Evolutionary conservation across 768 basidiomycete genomes (phyloP).

Genomic region (Pulveroboletus sp.): DNA sequence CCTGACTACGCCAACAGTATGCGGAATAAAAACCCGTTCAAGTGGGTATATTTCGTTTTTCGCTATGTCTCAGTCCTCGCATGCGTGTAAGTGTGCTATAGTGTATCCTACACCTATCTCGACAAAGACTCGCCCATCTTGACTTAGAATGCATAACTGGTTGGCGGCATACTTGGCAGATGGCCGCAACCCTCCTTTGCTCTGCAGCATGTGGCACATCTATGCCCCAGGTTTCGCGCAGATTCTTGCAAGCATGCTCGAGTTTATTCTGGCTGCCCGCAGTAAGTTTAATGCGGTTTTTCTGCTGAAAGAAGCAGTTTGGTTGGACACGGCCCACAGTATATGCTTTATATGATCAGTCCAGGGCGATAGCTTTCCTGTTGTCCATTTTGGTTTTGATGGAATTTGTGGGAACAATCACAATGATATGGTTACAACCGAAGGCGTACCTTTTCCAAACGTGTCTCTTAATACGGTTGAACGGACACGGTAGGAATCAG

Average conservation of each 20-base stretch:
- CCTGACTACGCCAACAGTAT: conserved; percentile 16
- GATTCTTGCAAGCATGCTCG: conserved; percentile 9
- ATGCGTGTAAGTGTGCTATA: conserved; percentile 15
- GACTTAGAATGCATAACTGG: conserved; percentile 11
- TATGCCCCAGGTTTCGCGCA: conserved; percentile 5
- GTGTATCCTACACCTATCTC: background rate
- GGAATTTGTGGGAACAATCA: conserved; percentile 1
- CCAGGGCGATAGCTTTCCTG: conserved; percentile 1
- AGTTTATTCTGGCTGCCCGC: conserved; percentile 15
- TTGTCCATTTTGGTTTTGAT: conserved; percentile 2
- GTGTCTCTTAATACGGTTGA: conserved; percentile 7
- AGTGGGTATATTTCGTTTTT: conserved; percentile 29
- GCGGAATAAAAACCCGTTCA: conserved; percentile 17
- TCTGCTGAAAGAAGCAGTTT: background rate
- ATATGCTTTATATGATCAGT: conserved; percentile 17
- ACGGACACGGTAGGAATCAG: background rate
- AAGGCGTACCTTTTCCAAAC: background rate
- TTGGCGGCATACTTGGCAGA: conserved; percentile 4
- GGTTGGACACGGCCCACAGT: background rate
- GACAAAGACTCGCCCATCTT: background rate
- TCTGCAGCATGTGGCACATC: conserved; percentile 11
- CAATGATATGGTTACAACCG: background rate
- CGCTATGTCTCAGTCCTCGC: conserved; percentile 19
- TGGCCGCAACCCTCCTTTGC: conserved; percentile 5
- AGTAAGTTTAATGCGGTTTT: conserved; percentile 5